These are phyloP conservation scores for Blastomyces gilchristii DNA, from an alignment of 2,329 filamentous ascomycete species.

Conservation along the genomic window DNA sequence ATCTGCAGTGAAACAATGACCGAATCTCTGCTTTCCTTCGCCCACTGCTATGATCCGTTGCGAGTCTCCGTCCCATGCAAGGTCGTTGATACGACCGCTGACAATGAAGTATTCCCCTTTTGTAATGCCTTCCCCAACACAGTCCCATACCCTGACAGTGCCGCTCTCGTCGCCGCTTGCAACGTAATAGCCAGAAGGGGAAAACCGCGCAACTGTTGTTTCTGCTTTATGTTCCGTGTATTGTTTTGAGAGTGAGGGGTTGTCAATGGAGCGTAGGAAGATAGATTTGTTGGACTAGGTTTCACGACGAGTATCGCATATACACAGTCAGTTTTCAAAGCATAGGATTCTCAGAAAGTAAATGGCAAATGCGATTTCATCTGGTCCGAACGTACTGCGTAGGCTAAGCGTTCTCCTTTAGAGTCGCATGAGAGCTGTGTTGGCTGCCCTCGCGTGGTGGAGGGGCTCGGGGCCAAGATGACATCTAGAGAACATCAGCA, in stretches of 20 bases:
- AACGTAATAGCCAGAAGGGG: conserved; percentile 88
- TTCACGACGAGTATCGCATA: background rate
- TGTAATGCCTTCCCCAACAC: conserved; percentile 71
- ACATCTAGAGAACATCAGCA: conserved; percentile 40
- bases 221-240: conserved; percentile 83
- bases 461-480: conserved; percentile 77
- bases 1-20: conserved; percentile 88
- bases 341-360: conserved; percentile 1
- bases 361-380: background rate
- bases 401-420: conserved; percentile 85
- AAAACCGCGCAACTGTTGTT: conserved; percentile 87
- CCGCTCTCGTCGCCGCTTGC: conserved; percentile 84
- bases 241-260: conserved; percentile 73
- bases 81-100: conserved; percentile 86
- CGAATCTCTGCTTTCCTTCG: conserved; percentile 85
- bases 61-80: conserved; percentile 95
- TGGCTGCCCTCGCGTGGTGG: conserved; percentile 72
- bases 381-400: conserved; percentile 54
- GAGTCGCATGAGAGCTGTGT: conserved; percentile 79
- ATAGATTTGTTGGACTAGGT: conserved; percentile 84
- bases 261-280: conserved; percentile 88
- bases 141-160: conserved; percentile 83
- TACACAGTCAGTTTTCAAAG: background rate
- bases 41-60: conserved; percentile 94
- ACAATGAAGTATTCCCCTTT: conserved; percentile 94